Evolutionary conservation across 805 yeast species (phyloP).

Genomic region (Debaryomyces maramus): DNA sequence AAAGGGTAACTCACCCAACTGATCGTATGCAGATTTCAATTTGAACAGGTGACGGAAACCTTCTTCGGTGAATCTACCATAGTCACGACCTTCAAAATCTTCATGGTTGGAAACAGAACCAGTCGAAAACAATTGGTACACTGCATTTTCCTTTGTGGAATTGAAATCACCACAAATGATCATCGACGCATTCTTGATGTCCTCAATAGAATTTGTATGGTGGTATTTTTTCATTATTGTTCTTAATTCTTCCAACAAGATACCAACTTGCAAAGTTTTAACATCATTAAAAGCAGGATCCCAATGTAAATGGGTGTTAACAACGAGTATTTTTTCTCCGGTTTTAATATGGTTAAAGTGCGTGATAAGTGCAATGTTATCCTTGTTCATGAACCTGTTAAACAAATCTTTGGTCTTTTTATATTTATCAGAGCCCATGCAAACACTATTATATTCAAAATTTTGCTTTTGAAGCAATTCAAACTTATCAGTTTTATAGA

Average conservation of each 20-base stretch:
- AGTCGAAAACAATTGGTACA: slow-evolving; percentile 81
- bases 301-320: slow-evolving; percentile 97
- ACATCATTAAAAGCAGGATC: slow-evolving; percentile 96
- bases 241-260: slow-evolving; percentile 85
- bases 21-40: slow-evolving; percentile 80
- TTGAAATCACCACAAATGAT: slow-evolving; percentile 95
- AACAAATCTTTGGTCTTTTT: slow-evolving; percentile 92
- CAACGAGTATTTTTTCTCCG: slow-evolving; percentile 70
- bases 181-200: slow-evolving; percentile 65
- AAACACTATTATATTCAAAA: slow-evolving; percentile 80
- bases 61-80: slow-evolving; percentile 86
- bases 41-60: slow-evolving; percentile 83
- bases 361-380: slow-evolving; percentile 81
- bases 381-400: slow-evolving; percentile 94
- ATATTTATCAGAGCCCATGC: slow-evolving; percentile 80
- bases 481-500: slow-evolving; percentile 70
- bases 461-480: slow-evolving; percentile 66
- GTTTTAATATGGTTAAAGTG: slow-evolving; percentile 71
- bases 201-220: slow-evolving; percentile 48
- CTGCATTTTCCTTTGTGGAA: slow-evolving; percentile 85
- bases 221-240: slow-evolving; percentile 52
- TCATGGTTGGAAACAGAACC: slow-evolving; percentile 77
- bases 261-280: slow-evolving; percentile 92
- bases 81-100: slow-evolving; percentile 83
- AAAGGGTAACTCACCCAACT: slow-evolving; percentile 86